Base-by-base conservation (phyloP, 23 red algal species). In the Cyanidiococcus yangmingshanensis region DNA sequence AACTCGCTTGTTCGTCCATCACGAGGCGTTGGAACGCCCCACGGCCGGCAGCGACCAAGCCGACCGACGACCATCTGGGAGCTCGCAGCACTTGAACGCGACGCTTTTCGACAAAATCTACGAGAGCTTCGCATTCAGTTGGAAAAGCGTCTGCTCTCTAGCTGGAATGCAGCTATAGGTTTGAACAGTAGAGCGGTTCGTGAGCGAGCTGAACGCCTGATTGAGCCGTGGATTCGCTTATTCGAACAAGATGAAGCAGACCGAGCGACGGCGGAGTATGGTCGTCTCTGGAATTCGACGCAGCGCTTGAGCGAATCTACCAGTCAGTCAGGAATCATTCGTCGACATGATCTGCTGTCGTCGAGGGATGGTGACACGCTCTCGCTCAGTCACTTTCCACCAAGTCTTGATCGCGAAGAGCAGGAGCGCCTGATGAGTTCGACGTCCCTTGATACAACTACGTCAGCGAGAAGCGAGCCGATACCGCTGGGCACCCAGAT, bases 121-220 rank as follows among this genome's bases (percentile, higher is more conserved):
- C 63, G 63, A 7, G 63, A 71, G 63, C 63, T 71, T 25, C 63
- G 63, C 16, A 2, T 35, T 12, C 63, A 71, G 63, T 12, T 71
- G 7, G 63, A 71, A 30, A 7, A 30, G 27, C 63, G 63, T 30
- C 27, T 71, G 63, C 63, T 17, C 7, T 71, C 63, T 7, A 35
- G 63, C 63, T 71, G 63, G 63, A 71, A 35, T 29, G 27, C 63
- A 12, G 3, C 63, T 12, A 29, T 29, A 29, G n/a, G 3, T 2
- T 71, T 71, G 3, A 27, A 7, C 12, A 32, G n/a, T 25, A 12
- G 63, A 29, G 15, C 27, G 27, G 63, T 29, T 7, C 63, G 63
- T 3, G 63, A 71, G 12, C 21, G 32, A 71, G 32, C n/a, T 2
- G 63, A 7, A 29, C 63, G 32, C 32, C 32, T 25, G 12, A 29